These are phyloP conservation scores for Astrothelium subdiscretum DNA, from an alignment of 495 filamentous ascomycete genomes.

Conservation along the genomic window DNA sequence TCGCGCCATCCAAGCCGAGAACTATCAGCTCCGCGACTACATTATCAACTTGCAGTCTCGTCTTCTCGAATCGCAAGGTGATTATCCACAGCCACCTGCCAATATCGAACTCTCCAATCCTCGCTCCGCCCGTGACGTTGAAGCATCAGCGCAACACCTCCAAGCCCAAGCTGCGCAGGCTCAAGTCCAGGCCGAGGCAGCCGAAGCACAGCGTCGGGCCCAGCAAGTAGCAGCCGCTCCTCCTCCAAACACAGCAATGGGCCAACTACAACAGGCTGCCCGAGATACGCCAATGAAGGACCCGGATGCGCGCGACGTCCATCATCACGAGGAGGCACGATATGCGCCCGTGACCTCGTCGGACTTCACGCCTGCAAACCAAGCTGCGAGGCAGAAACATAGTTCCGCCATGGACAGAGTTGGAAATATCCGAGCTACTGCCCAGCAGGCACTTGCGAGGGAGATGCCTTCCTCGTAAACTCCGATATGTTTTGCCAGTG, in stretches of 20 bases:
- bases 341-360: neutral
- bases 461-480: neutral
- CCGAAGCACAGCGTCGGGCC: neutral
- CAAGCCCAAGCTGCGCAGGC: neutral
- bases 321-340: neutral
- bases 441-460: constrained; percentile 1
- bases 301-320: neutral
- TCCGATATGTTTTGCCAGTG: neutral
- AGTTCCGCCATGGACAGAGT: neutral
- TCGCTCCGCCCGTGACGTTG: constrained; percentile 7
- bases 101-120: constrained; percentile 43
- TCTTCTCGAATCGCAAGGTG: constrained; percentile 72
- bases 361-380: neutral
- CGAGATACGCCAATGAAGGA: neutral
- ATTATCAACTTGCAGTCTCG: constrained; percentile 79
- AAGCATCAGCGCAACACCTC: neutral
- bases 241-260: neutral
- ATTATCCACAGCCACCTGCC: constrained; percentile 69
- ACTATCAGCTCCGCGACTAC: constrained; percentile 83
- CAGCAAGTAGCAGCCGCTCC: neutral
- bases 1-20: constrained; percentile 70
- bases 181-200: neutral
- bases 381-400: neutral
- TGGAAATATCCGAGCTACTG: neutral
- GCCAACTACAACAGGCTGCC: neutral